Base-by-base conservation (phyloP, 352 stramenopile species). In the Thalassiosira oceanica region DNA sequence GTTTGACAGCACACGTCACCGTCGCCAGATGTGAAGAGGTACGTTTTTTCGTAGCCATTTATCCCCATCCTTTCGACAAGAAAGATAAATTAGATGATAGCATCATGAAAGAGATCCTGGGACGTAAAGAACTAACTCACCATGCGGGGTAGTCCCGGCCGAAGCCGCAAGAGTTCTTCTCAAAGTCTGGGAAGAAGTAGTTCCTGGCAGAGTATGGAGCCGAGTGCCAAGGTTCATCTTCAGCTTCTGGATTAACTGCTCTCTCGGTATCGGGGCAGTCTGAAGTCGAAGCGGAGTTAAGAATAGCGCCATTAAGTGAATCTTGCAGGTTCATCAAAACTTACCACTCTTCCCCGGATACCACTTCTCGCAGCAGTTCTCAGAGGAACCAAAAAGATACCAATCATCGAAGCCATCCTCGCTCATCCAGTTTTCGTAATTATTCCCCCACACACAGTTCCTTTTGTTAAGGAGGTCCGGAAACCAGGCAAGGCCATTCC, bases 61-160 rank as follows among this genome's bases (percentile, higher is more conserved):
- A n/a, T n/a, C n/a, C n/a, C n/a, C n/a, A n/a, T n/a, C n/a, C n/a
- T n/a, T n/a, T n/a, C n/a, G n/a, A n/a, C n/a, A n/a, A n/a, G n/a
- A n/a, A n/a, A n/a, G n/a, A n/a, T n/a, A n/a, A n/a, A n/a, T n/a
- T n/a, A n/a, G n/a, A n/a, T n/a, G n/a, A n/a, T n/a, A n/a, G n/a
- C n/a, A n/a, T n/a, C n/a, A n/a, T n/a, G n/a, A n/a, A n/a, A n/a
- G n/a, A n/a, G n/a, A n/a, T n/a, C n/a, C n/a, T n/a, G n/a, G n/a
- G n/a, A n/a, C n/a, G n/a, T n/a, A n/a, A n/a, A n/a, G n/a, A n/a
- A n/a, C n/a, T n/a, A n/a, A n/a, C n/a, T n/a, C n/a, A 68, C 54
- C 64, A 68, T 8, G 64, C 54, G 21, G 64, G 64, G 56, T 74
- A 74, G 31, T 74, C 49, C 28, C 55, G n/a, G 33, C 64, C 64